phyloP scores from a whole-genome alignment of 1,284 basidiomycete genomes.

The Takashimella tepidaria region DNA sequence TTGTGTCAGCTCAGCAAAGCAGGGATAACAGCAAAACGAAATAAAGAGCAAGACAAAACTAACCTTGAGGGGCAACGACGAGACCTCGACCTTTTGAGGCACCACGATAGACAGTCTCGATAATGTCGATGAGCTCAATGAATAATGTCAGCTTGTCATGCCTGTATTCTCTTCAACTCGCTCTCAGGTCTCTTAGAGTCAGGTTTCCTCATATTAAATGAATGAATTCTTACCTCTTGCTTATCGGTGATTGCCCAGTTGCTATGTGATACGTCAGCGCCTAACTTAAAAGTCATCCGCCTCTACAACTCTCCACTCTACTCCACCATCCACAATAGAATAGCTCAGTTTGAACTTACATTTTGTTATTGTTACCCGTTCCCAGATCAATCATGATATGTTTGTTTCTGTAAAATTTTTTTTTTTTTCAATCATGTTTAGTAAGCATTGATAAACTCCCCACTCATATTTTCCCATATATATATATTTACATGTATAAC shows the following conservation, averaged over 20 bases:
- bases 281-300: not conserved
- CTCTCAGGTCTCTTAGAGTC: too few species aligned
- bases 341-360: conserved; percentile 58
- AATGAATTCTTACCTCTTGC: conserved; percentile 64
- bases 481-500: too few species aligned
- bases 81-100: conserved; percentile 97
- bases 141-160: not conserved
- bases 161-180: too few species aligned
- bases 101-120: conserved; percentile 96
- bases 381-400: conserved; percentile 99
- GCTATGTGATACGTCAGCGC: conserved; percentile 49
- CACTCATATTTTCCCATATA: too few species aligned
- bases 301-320: too few species aligned
- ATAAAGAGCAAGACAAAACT: conserved; percentile 19
- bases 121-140: conserved; percentile 84
- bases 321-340: too few species aligned
- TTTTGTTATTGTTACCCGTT: conserved; percentile 99
- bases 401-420: conserved; percentile 78
- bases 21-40: too few species aligned
- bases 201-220: too few species aligned
- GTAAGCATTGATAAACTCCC: too few species aligned
- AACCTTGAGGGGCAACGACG: conserved; percentile 93
- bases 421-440: too few species aligned
- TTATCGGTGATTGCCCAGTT: conserved; percentile 98
- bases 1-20: conserved; percentile 2